Percentiles rank a stretch among this genome's conserved stretches.
Evolutionary conservation across 306 rosid species (phyloP).

Genomic region (Alnus rubra): DNA sequence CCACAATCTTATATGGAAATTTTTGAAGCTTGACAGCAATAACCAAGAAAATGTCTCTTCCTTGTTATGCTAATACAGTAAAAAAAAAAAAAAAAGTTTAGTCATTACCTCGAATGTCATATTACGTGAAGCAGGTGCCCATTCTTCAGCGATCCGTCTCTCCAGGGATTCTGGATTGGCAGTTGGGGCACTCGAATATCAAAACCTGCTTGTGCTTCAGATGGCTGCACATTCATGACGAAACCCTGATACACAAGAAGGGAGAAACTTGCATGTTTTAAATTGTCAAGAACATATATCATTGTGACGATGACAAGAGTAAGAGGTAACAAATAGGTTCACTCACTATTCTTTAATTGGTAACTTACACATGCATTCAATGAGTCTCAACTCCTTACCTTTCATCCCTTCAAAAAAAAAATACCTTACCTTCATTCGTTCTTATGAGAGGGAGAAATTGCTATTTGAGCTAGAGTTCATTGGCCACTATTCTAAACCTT

Average conservation of each 20-base stretch:
- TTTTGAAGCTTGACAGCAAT: not conserved
- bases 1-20: not conserved
- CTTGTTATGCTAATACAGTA: not conserved
- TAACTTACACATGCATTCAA: not conserved
- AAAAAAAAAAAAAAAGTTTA: too few species aligned
- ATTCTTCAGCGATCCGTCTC: constrained; percentile 68
- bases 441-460: not conserved
- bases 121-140: constrained; percentile 75
- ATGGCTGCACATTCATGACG: constrained; percentile 98
- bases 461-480: not conserved
- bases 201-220: constrained; percentile 98
- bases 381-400: not conserved
- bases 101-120: constrained; percentile 76
- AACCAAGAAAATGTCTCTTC: not conserved
- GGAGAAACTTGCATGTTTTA: constrained; percentile 6
- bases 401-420: too few species aligned
- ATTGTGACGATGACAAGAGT: not conserved
- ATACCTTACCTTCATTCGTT: not conserved
- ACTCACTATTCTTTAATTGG: not conserved
- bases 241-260: constrained; percentile 63
- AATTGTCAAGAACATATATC: not conserved
- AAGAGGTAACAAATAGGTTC: not conserved
- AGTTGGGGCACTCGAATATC: constrained; percentile 90
- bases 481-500: not conserved
- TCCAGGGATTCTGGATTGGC: constrained; percentile 52